Evolutionary conservation across 257 asterid species (phyloP).

Genomic region (Scutellaria minor): DNA sequence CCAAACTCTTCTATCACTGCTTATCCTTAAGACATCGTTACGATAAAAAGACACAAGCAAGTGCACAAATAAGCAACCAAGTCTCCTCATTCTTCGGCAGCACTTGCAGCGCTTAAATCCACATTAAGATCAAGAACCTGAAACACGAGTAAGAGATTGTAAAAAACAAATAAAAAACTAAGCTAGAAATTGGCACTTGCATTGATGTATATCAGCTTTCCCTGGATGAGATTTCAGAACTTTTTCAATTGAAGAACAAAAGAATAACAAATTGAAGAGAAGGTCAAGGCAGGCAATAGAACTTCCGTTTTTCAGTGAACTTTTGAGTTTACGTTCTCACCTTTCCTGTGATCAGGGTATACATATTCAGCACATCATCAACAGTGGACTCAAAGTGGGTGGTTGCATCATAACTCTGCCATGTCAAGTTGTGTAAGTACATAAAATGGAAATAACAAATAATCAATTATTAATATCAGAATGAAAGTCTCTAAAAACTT

Average conservation of each 20-base stretch:
- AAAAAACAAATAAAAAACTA: no score
- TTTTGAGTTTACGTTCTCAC: conserved; percentile 38
- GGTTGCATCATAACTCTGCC: conserved; percentile 71
- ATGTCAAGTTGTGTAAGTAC: conserved; percentile 31
- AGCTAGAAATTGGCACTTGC: no score
- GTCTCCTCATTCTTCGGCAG: conserved; percentile 58
- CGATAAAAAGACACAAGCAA: conserved; percentile 27
- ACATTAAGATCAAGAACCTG: conserved; percentile 65
- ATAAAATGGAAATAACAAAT: conserved; percentile 14
- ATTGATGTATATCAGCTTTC: not conserved
- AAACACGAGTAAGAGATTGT: not conserved
- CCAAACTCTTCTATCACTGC: conserved; percentile 30
- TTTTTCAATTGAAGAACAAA: not conserved
- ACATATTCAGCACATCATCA: conserved; percentile 66
- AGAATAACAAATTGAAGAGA: not conserved
- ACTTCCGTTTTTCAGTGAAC: not conserved
- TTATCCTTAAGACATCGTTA: conserved; percentile 20
- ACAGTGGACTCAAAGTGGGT: conserved; percentile 77
- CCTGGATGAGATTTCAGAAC: not conserved
- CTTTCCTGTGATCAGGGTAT: conserved; percentile 69
- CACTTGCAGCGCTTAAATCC: conserved; percentile 65
- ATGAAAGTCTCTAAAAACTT: conserved; percentile 44
- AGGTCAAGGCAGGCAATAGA: not conserved
- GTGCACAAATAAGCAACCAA: conserved; percentile 20
- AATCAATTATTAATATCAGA: conserved; percentile 21